phyloP scores from a whole-genome alignment of 2,329 filamentous ascomycete genomes.

The Xylariales sp. region DNA sequence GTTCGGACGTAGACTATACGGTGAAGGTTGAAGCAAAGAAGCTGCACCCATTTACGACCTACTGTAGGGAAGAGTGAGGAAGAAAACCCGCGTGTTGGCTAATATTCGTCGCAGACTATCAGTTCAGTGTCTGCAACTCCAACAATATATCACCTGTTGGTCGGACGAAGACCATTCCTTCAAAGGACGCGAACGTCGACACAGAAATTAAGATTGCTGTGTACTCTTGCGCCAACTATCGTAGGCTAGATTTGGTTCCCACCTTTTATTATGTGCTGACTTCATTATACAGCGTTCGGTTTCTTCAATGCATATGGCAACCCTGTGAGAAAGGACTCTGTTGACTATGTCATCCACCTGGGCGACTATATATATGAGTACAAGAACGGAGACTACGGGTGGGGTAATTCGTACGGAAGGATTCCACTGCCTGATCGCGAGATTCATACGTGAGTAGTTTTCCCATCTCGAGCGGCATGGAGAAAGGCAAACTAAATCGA shows the following conservation, averaged over 20 bases:
- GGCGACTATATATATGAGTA: slow-evolving; percentile 47
- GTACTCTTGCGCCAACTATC: slow-evolving; percentile 68
- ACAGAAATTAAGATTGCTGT: slow-evolving; percentile 58
- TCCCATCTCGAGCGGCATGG: slow-evolving; percentile 19
- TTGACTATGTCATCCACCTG: slow-evolving; percentile 56
- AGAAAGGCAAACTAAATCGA: background rate
- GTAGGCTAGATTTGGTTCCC: too few relatives aligned
- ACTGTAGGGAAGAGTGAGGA: slow-evolving; percentile 33
- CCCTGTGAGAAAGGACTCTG: slow-evolving; percentile 51
- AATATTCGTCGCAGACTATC: slow-evolving; percentile 41
- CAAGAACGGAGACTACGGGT: slow-evolving; percentile 39
- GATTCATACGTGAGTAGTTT: slow-evolving; percentile 35
- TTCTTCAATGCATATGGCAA: slow-evolving; percentile 60
- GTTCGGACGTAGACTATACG: slow-evolving; percentile 69
- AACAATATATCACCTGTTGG: slow-evolving; percentile 58
- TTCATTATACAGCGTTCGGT: slow-evolving; percentile 37
- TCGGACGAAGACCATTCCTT: slow-evolving; percentile 65
- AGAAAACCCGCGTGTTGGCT: background rate
- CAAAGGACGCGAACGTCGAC: slow-evolving; percentile 48
- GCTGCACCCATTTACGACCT: slow-evolving; percentile 58
- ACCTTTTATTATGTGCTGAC: too few relatives aligned
- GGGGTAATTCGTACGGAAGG: slow-evolving; percentile 46
- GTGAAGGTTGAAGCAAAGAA: slow-evolving; percentile 66
- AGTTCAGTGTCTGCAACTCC: slow-evolving; percentile 64
- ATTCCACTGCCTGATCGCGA: slow-evolving; percentile 47